phyloP scores from a whole-genome alignment of 192 early-diverging fungal species.

The Backusella tarrabulga region DNA sequence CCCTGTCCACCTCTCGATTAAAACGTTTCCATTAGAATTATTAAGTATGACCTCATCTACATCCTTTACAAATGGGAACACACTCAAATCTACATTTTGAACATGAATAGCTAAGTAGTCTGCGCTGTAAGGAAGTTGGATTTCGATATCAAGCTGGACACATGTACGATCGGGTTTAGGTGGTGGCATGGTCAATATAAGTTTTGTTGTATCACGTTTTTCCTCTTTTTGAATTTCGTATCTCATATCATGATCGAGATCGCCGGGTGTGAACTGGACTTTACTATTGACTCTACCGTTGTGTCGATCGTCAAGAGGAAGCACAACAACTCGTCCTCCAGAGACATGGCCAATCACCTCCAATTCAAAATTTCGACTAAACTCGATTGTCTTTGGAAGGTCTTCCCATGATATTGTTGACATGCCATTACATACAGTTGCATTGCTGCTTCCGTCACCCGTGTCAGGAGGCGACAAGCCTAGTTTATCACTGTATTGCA shows the following conservation, averaged over 20 bases:
- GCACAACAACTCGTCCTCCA: background rate
- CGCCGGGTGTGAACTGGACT: background rate
- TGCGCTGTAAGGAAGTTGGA: background rate
- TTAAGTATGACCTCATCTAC: background rate
- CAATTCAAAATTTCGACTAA: background rate
- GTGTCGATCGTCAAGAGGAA: background rate
- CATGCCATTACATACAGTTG: background rate
- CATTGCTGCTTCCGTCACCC: background rate
- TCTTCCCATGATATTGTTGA: background rate
- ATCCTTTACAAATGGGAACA: slow-evolving; percentile 6
- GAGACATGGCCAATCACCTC: background rate
- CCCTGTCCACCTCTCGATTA: background rate
- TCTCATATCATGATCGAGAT: background rate
- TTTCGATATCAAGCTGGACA: slow-evolving; percentile 5
- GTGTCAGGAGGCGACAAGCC: background rate
- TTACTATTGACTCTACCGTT: background rate
- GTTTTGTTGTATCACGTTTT: background rate
- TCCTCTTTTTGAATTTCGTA: background rate
- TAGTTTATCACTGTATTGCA: background rate
- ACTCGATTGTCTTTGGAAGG: background rate
- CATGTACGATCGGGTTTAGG: background rate
- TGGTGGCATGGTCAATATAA: background rate
- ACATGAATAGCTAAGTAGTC: background rate
- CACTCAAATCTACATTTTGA: background rate
- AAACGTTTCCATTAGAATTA: background rate